phyloP scores from a whole-genome alignment of 1,284 basidiomycete genomes.

The Singerocomus rubriflavus region DNA sequence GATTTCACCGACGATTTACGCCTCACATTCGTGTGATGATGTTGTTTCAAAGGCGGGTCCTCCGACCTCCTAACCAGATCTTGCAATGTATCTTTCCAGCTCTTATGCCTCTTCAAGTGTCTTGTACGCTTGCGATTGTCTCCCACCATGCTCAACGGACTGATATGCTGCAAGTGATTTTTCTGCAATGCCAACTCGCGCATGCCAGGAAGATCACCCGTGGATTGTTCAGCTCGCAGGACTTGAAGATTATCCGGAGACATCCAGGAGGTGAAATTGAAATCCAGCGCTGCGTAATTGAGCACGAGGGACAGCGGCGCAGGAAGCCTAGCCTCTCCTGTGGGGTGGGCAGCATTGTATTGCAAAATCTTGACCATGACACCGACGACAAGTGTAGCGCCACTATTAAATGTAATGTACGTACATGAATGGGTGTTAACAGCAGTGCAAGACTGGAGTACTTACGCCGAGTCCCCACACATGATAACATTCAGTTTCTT shows the following conservation, averaged over 20 bases:
- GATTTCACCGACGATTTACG: slow-evolving; percentile 32
- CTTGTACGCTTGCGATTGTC: slow-evolving; percentile 49
- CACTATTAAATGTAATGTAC: slow-evolving; percentile 46
- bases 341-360: slow-evolving; percentile 43
- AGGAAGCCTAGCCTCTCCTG: slow-evolving; percentile 38
- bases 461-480: slow-evolving; percentile 91
- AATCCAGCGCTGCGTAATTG: slow-evolving; percentile 83
- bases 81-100: slow-evolving; percentile 57
- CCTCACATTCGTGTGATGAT: slow-evolving; percentile 19
- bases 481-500: slow-evolving; percentile 72
- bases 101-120: slow-evolving; percentile 46
- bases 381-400: slow-evolving; percentile 80
- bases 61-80: slow-evolving; percentile 40
- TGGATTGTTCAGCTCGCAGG: slow-evolving; percentile 78
- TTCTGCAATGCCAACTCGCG: slow-evolving; percentile 70
- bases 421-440: slow-evolving; percentile 11
- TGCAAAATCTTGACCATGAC: slow-evolving; percentile 85
- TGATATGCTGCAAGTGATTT: slow-evolving; percentile 84
- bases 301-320: slow-evolving; percentile 81
- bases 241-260: slow-evolving; percentile 81
- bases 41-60: slow-evolving; percentile 10
- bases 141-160: slow-evolving; percentile 84
- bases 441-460: slow-evolving; percentile 20
- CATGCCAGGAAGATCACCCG: slow-evolving; percentile 65
- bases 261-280: slow-evolving; percentile 99